phyloP scores from a whole-genome alignment of 2,329 filamentous ascomycete species.

The Microthyrium microscopicum region DNA sequence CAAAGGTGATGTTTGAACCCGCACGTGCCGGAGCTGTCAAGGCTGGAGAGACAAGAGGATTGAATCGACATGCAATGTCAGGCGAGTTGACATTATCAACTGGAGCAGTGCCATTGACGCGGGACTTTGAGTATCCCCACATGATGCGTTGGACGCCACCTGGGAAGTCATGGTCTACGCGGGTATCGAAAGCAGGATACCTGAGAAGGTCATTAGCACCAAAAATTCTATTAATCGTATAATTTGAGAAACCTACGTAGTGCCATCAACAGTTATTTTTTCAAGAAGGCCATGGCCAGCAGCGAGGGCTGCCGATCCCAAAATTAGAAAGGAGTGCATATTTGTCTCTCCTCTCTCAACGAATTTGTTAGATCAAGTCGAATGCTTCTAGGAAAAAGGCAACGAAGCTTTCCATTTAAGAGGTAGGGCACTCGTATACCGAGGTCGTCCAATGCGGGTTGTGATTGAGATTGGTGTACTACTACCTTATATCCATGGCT shows the following conservation, averaged over 20 bases:
- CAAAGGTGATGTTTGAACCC: background rate
- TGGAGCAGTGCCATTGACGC: background rate
- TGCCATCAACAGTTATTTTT: conserved; percentile 2
- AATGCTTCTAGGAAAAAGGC: too few relatives aligned
- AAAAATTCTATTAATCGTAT: background rate
- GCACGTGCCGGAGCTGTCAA: background rate
- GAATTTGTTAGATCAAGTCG: too few relatives aligned
- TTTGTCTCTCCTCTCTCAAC: too few relatives aligned
- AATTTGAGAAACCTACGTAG: background rate
- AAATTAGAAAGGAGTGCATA: conserved; percentile 8
- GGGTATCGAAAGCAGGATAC: conserved; percentile 1
- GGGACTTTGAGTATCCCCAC: background rate
- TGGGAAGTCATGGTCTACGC: conserved; percentile 1
- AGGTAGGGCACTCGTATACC: too few relatives aligned
- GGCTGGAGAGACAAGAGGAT: background rate
- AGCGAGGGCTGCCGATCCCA: conserved; percentile 2
- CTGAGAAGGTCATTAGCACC: background rate
- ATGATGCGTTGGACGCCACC: conserved; percentile 2
- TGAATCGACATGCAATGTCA: background rate
- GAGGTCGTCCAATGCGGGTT: too few relatives aligned
- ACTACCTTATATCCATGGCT: too few relatives aligned
- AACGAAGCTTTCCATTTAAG: too few relatives aligned
- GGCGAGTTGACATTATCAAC: background rate
- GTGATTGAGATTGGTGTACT: too few relatives aligned
- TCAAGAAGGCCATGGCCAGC: conserved; percentile 1